Conservation (phyloP, 2,329 filamentous ascomycete genomes). For the Trichoderma gracile region DNA sequence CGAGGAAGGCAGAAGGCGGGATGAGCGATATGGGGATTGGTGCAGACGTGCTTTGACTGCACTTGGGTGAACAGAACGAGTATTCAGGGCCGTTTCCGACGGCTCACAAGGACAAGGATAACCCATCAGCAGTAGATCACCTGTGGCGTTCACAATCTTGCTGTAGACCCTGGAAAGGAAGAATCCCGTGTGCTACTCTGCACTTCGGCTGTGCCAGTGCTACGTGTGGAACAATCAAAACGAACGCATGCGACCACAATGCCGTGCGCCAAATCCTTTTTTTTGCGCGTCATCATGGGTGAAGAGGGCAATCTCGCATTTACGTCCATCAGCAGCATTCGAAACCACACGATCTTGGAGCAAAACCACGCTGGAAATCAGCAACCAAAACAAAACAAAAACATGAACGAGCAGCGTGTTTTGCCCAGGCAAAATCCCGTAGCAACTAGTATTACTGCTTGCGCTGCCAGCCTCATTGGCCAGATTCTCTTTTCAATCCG, state of each 20-base stretch:
- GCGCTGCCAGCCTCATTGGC: constrained; percentile 24
- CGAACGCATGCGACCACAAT: neutral
- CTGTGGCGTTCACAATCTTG: neutral
- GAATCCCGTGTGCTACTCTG: neutral
- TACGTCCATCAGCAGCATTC: neutral
- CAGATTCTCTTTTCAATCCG: neutral
- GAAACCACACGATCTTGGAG: too few relatives aligned
- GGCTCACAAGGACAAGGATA: neutral
- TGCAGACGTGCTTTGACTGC: neutral
- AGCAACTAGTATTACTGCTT: constrained; percentile 4
- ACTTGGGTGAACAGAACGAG: neutral
- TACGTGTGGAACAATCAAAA: neutral
- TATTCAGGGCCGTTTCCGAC: neutral
- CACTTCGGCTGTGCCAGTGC: neutral
- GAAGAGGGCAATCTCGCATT: neutral
- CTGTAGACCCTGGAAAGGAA: neutral
- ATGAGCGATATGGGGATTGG: neutral
- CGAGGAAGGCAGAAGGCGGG: constrained; percentile 44
- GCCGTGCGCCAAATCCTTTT: neutral
- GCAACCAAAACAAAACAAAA: neutral
- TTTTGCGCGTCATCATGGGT: neutral
- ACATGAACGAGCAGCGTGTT: neutral
- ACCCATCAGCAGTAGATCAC: too few relatives aligned
- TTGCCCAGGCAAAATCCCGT: neutral
- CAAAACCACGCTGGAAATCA: neutral